phyloP scores from a whole-genome alignment of 2,329 filamentous ascomycete genomes.

The Phoma sp. region DNA sequence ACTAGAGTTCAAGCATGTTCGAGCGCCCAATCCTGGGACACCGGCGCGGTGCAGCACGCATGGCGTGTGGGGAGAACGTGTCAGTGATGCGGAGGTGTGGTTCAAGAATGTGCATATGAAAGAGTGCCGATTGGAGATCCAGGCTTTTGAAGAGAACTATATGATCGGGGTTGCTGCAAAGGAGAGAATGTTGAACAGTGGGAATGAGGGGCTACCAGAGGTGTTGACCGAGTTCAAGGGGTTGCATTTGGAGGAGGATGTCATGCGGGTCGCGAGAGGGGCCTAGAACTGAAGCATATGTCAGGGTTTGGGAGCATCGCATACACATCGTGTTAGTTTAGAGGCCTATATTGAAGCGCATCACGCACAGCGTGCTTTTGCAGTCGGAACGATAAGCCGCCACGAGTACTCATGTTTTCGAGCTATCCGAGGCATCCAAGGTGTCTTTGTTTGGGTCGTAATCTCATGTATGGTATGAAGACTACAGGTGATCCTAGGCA shows the following conservation, averaged over 20 bases:
- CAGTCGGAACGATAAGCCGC: too few species aligned
- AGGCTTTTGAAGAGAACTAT: conserved; percentile 65
- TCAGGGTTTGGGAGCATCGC: too few species aligned
- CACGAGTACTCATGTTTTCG: too few species aligned
- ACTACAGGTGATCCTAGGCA: too few species aligned
- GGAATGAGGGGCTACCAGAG: conserved; percentile 44
- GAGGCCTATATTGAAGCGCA: too few species aligned
- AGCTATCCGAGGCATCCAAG: too few species aligned
- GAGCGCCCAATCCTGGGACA: conserved; percentile 54
- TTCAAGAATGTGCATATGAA: conserved; percentile 49
- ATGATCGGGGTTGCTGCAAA: conserved; percentile 64
- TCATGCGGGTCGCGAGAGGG: conserved; percentile 36
- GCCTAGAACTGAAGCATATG: neutral
- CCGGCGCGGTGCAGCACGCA: conserved; percentile 53
- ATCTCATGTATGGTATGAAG: too few species aligned
- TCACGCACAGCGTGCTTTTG: too few species aligned
- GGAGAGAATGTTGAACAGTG: conserved; percentile 35
- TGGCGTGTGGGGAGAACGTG: conserved; percentile 56
- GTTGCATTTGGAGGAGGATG: conserved; percentile 58
- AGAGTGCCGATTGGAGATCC: conserved; percentile 64
- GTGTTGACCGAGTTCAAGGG: conserved; percentile 52
- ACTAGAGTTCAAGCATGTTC: conserved; percentile 72
- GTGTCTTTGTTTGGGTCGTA: too few species aligned
- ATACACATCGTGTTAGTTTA: too few species aligned
- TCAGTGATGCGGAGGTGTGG: conserved; percentile 59